Percentiles rank a stretch among this genome's conserved stretches.
Evolutionary conservation across 192 early-diverging fungal species (phyloP).

Genomic region (Podila epicladia): DNA sequence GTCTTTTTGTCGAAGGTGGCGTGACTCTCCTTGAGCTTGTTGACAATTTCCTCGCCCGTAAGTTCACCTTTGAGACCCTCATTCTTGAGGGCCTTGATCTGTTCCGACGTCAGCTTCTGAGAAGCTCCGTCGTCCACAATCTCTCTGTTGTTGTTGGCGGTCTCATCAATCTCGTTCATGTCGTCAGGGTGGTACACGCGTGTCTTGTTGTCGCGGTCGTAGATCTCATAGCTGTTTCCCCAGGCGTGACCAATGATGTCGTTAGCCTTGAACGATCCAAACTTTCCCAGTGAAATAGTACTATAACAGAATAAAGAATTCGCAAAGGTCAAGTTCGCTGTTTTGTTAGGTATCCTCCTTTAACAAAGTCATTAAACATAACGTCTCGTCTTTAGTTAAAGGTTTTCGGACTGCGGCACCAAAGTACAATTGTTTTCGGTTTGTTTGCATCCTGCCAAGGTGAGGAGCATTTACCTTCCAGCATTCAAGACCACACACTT

Average conservation of each 20-base stretch:
- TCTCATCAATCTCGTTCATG: constrained; percentile 67
- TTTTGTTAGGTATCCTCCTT: neutral
- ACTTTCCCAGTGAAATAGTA: constrained; percentile 85
- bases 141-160: constrained; percentile 83
- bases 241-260: constrained; percentile 85
- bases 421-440: too few relatives aligned
- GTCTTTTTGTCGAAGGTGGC: constrained; percentile 92
- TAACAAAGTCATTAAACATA: too few relatives aligned
- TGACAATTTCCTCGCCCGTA: constrained; percentile 77
- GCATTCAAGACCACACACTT: constrained; percentile 79
- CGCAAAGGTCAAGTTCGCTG: neutral
- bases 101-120: constrained; percentile 82
- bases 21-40: constrained; percentile 83
- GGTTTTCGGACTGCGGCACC: neutral
- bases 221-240: constrained; percentile 87
- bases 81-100: constrained; percentile 86
- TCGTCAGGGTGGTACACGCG: constrained; percentile 36
- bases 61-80: constrained; percentile 77
- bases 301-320: constrained; percentile 16
- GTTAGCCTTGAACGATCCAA: constrained; percentile 84
- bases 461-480: constrained; percentile 48
- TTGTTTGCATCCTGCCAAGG: neutral
- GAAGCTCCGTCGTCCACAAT: constrained; percentile 77
- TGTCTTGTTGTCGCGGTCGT: constrained; percentile 64
- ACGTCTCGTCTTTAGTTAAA: neutral